Percentiles rank a stretch among this genome's conserved stretches.
phyloP scores from a whole-genome alignment of 2,329 filamentous ascomycete genomes.

The Fusarium duplospermum region DNA sequence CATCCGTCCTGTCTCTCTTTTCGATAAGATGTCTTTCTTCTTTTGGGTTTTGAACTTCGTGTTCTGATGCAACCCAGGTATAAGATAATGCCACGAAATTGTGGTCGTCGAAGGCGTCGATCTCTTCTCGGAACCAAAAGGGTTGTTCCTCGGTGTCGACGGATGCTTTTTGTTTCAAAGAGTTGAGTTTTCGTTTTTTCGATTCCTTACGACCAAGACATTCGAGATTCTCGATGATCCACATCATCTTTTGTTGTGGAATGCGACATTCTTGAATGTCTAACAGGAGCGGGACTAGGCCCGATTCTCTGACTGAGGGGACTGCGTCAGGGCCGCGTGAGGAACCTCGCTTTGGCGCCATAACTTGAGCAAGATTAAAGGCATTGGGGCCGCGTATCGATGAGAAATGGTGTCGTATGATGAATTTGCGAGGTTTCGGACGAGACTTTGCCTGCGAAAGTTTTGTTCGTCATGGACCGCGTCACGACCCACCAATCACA shows the following conservation, averaged over 20 bases:
- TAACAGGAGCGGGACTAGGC: not conserved
- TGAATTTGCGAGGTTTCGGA: not conserved
- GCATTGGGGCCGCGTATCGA: not conserved
- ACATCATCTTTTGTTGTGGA: constrained; percentile 35
- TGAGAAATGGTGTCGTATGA: not conserved
- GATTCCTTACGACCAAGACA: constrained; percentile 17
- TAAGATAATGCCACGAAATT: constrained; percentile 29
- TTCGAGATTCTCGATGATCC: constrained; percentile 36
- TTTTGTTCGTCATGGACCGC: not conserved
- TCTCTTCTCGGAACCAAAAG: constrained; percentile 14
- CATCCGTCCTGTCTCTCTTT: not conserved
- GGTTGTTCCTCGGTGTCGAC: not conserved
- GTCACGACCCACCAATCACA: not conserved
- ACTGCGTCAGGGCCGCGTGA: not conserved
- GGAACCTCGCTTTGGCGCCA: not conserved
- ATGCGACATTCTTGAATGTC: constrained; percentile 21
- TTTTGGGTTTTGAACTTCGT: constrained; percentile 8
- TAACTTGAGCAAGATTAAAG: not conserved
- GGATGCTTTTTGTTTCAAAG: not conserved
- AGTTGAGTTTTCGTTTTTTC: constrained; percentile 10
- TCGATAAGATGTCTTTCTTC: constrained; percentile 16
- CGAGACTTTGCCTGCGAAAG: no score
- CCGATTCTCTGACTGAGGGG: fast-evolving
- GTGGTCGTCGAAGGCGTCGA: constrained; percentile 18
- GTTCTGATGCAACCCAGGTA: constrained; percentile 30